Conservation (phyloP, 345 rosid species). For the Citrus sinensis region DVS_A1.0 CM039163.1:41596501-41597000, state of each 20-base stretch:
- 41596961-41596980: constrained; percentile 94
- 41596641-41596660: not conserved
- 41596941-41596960: constrained; percentile 78
- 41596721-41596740: not conserved
- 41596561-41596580: not conserved
- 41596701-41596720: not conserved
- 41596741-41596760: not conserved
- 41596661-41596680: not conserved
- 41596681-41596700: too few species aligned
- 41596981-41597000: not conserved
- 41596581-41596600: too few species aligned
- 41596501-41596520: too few species aligned
- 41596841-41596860: constrained; percentile 84
- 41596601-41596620: not conserved
- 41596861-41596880: constrained; percentile 74
- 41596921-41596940: constrained; percentile 85
- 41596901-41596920: constrained; percentile 75
- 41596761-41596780: not conserved
- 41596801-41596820: not conserved
- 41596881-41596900: constrained; percentile 82
- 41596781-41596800: not conserved
- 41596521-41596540: too few species aligned
- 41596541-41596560: not conserved
- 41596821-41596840: constrained; percentile 88
- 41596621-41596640: not conserved